Evolutionary conservation across 2,329 filamentous ascomycete genomes (phyloP).

Genomic region (Xylariales sp.): DNA sequence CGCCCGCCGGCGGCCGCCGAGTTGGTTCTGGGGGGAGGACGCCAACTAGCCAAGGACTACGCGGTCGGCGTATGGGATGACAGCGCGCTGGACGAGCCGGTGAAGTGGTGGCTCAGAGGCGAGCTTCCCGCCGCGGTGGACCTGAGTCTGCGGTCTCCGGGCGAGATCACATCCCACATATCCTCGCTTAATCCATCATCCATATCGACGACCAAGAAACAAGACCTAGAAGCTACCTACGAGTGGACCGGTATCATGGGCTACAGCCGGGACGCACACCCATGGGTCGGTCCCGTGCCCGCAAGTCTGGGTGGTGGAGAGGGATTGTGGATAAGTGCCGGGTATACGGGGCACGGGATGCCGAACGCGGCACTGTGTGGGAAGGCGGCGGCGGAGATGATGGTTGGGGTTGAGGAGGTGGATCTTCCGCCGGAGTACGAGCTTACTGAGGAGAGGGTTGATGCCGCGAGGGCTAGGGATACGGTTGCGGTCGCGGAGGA

Average conservation of each 20-base stretch:
- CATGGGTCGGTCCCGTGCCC: slow-evolving; percentile 69
- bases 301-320: slow-evolving; percentile 41
- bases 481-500: slow-evolving; percentile 9
- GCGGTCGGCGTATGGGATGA: slow-evolving; percentile 58
- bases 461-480: slow-evolving; percentile 15
- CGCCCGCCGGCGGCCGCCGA: slow-evolving; percentile 53
- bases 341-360: slow-evolving; percentile 75
- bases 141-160: slow-evolving; percentile 23
- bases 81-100: slow-evolving; percentile 47
- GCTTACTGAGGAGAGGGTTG: slow-evolving; percentile 28
- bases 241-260: slow-evolving; percentile 84
- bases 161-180: too few relatives aligned
- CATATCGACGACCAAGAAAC: slow-evolving; percentile 20
- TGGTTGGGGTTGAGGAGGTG: slow-evolving; percentile 36
- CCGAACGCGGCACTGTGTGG: slow-evolving; percentile 65
- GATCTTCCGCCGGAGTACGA: slow-evolving; percentile 40
- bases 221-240: slow-evolving; percentile 47
- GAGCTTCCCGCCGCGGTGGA: slow-evolving; percentile 39
- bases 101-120: slow-evolving; percentile 51
- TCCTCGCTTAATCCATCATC: too few relatives aligned
- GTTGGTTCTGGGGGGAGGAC: slow-evolving; percentile 68
- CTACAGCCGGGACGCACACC: slow-evolving; percentile 60
- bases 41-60: slow-evolving; percentile 47
- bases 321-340: slow-evolving; percentile 60
- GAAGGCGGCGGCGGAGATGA: slow-evolving; percentile 57